Evolutionary conservation across 2,329 filamentous ascomycete species (phyloP), one percentile per base, ranked within the genome.

Genomic region (Fusarium sp.): DNA sequence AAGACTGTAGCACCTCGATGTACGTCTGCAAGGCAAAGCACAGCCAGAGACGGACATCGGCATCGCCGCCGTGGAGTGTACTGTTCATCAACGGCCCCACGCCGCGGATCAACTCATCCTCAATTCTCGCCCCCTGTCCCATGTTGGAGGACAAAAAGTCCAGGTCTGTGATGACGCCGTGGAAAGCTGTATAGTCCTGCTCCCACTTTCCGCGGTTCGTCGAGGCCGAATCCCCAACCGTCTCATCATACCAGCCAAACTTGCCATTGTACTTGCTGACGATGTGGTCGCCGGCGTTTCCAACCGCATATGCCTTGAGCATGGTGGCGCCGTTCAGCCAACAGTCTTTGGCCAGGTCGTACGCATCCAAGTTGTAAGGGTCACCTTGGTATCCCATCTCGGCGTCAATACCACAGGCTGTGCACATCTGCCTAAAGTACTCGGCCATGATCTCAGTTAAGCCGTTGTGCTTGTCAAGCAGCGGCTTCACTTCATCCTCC

Each of bases 401-500:
- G 27, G 20, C 2, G 40, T 73, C 57, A 24, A 75, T 57, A 5
- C 64, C 69, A 5, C 44, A n/a, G 0, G 12, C 22, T 5, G 36
- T 17, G 14, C 66, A 76, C 7, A 66, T 27, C 1, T 9, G 2
- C 9, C 1, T 5, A 35, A 74, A 71, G 53, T 63, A 67, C 12
- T 9, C 8, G 0, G 42, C 27, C 0, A 22, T 24, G 6, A 76
- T 14, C 2, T 29, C 1, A 2, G 6, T 4, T 29, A 33, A 49
- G 2, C 75, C 66, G 3, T 51, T 61, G 0, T 60, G 29, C 22
- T 68, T 64, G 4, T 64, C 62, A 2, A 75, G 6, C 1, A 75
- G 1, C 3, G 81, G 83, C 72, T 86, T 82, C 63, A 88, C 87
- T 44, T 89, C 85, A 72, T 88, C 86, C 17, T 76, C 74, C 69